phyloP scores from a whole-genome alignment of 2,329 filamentous ascomycete species.

The Emydomyces testavorans region DNA sequence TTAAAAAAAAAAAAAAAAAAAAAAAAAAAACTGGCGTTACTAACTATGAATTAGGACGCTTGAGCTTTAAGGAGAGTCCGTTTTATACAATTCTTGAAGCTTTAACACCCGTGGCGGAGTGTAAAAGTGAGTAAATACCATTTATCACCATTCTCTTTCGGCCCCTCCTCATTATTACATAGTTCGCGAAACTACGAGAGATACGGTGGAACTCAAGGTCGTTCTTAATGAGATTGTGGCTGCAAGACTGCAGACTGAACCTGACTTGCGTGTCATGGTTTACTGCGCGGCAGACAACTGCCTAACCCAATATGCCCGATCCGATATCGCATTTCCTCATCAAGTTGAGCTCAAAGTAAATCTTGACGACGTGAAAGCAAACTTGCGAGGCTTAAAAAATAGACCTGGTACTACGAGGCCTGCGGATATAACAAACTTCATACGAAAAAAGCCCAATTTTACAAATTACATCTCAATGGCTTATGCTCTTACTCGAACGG shows the following conservation, averaged over 20 bases:
- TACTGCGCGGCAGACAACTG: slow-evolving; percentile 62
- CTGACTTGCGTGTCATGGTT: slow-evolving; percentile 61
- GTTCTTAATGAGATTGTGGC: slow-evolving; percentile 44
- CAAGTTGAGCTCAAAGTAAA: slow-evolving; percentile 92
- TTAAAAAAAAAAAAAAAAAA: no score
- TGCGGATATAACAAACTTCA: slow-evolving; percentile 70
- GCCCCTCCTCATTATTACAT: slow-evolving; percentile 11
- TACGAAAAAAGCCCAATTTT: slow-evolving; percentile 58
- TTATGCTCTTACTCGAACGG: slow-evolving; percentile 85
- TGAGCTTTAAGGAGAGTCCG: slow-evolving; percentile 63
- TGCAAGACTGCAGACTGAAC: slow-evolving; percentile 47
- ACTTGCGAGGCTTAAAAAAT: slow-evolving; percentile 87
- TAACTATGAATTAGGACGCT: slow-evolving; percentile 26
- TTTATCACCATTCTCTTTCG: background rate
- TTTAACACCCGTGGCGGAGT: slow-evolving; percentile 53
- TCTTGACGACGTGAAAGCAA: slow-evolving; percentile 76
- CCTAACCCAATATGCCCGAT: slow-evolving; percentile 44
- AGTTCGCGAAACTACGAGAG: slow-evolving; percentile 50
- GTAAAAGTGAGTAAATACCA: slow-evolving; percentile 52
- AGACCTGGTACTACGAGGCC: slow-evolving; percentile 90
- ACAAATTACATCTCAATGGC: slow-evolving; percentile 71
- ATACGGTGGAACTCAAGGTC: slow-evolving; percentile 49
- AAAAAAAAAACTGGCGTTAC: no score
- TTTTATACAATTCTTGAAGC: slow-evolving; percentile 64
- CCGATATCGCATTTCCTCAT: slow-evolving; percentile 76